Evolutionary conservation across 768 basidiomycete genomes (phyloP).

Genomic region (Amanita molliuscula): DNA sequence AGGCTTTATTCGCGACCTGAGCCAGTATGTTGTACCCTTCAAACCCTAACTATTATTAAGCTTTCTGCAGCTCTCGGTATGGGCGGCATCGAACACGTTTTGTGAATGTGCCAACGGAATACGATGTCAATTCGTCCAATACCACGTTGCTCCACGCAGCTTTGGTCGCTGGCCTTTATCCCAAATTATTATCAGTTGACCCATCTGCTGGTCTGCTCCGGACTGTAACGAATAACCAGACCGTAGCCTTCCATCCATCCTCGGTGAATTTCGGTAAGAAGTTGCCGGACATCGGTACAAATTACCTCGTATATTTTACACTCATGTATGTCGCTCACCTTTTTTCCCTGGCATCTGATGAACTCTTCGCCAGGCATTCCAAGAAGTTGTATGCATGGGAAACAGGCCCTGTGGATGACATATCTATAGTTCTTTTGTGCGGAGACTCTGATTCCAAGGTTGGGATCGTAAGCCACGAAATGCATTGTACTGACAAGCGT

Average conservation of each 20-base stretch:
- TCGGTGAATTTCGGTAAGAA: conserved; percentile 79
- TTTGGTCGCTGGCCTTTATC: conserved; percentile 80
- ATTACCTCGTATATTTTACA: conserved; percentile 78
- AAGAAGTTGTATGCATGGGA: conserved; percentile 94
- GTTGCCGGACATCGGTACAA: conserved; percentile 59
- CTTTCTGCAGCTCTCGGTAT: conserved; percentile 51
- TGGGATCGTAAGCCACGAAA: neutral
- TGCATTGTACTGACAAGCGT: neutral
- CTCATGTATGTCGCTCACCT: conserved; percentile 48
- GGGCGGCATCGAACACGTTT: conserved; percentile 69
- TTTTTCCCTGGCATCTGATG: neutral
- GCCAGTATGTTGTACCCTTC: conserved; percentile 31
- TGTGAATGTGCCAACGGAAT: conserved; percentile 58
- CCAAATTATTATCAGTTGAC: conserved; percentile 78
- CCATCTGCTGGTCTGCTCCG: conserved; percentile 47
- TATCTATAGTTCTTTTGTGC: conserved; percentile 73
- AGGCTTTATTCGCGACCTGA: conserved; percentile 59
- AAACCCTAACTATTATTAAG: conserved; percentile 7
- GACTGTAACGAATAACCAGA: conserved; percentile 77
- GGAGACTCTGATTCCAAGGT: conserved; percentile 88
- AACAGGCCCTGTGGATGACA: conserved; percentile 79
- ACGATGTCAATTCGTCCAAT: conserved; percentile 63
- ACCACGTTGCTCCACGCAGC: conserved; percentile 66
- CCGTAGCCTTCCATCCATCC: conserved; percentile 76
- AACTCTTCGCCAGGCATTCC: conserved; percentile 58